phyloP scores from a whole-genome alignment of 768 basidiomycete genomes.

The Daedalea quercina region DNA sequence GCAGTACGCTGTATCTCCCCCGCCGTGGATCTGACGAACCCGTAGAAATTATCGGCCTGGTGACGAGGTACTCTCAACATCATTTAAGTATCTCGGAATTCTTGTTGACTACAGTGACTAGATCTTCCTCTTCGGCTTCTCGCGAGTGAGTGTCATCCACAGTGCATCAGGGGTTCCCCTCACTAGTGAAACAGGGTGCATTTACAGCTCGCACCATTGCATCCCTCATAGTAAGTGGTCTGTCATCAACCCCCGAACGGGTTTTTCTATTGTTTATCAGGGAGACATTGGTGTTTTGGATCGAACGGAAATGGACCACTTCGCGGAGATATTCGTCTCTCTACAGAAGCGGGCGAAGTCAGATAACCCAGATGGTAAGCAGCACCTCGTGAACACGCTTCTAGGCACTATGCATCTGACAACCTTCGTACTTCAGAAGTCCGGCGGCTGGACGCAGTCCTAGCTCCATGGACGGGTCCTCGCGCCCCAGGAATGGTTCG shows the following conservation, averaged over 20 bases:
- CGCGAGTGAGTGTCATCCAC: conserved; percentile 42
- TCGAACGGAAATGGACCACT: conserved; percentile 65
- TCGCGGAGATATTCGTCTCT: conserved; percentile 52
- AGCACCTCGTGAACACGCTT: neutral
- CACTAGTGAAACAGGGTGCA: conserved; percentile 43
- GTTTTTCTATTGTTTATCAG: conserved; percentile 24
- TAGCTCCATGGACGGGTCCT: conserved; percentile 48
- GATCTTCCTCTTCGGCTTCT: conserved; percentile 78
- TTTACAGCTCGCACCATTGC: conserved; percentile 75
- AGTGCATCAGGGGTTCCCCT: conserved; percentile 1
- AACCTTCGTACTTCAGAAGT: conserved; percentile 25
- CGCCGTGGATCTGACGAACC: neutral
- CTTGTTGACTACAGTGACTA: conserved; percentile 20
- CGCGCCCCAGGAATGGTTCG: conserved; percentile 48
- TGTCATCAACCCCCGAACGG: neutral
- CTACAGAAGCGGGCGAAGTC: conserved; percentile 59
- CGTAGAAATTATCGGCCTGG: conserved; percentile 62
- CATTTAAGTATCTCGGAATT: neutral
- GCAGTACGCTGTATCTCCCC: neutral
- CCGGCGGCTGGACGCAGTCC: conserved; percentile 31
- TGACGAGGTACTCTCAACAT: conserved; percentile 48
- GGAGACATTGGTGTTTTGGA: conserved; percentile 68
- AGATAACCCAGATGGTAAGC: conserved; percentile 36
- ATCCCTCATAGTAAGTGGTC: conserved; percentile 52
- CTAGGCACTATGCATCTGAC: neutral